Base-by-base conservation (phyloP, 192 early-diverging fungal species). In the Coemansia sp. region DNA sequence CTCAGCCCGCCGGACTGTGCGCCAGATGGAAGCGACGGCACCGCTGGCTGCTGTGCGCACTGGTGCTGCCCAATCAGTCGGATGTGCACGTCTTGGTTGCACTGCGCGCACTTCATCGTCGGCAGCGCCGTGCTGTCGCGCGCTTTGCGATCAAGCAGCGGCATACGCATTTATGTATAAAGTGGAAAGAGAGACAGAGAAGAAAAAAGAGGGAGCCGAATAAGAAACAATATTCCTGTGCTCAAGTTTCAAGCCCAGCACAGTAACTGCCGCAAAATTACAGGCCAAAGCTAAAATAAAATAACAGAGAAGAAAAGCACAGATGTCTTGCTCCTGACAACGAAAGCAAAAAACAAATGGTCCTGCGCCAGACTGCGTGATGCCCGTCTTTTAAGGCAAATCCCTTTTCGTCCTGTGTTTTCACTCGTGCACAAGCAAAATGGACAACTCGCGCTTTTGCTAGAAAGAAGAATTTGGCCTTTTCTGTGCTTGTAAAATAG, bases 91-190 rank as follows among this genome's bases (percentile, higher is more conserved):
- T 81, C 78, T 50, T 75, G 62, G 63, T 71, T 72, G 69, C 78
- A 81, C 63, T 74, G 72, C 22, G 78, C 65, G 54, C 78, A 81
- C 59, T 68, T 75, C 72, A 81, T 81, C 13, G 78, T 81, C 20
- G 78, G 78, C 24, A 81, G 58, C 43, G 67, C 73, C 22, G 73
- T 69, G 69, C 78, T 81, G 48, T 81, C 78, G 14, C 78, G 78
- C 69, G 60, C 32, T 14, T 38, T 56, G 45, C 78, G 76, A 27
- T 74, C 71, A 16, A 72, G 43, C 62, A 73, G 50, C 43, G 69
- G 59, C 60, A 66, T 62, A 29, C 65, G 27, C 54, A 56, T 56
- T 37, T 32, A 37, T 18, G 29, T 24, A 9, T 32, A 63, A 37
- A 54, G 37, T 8, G 54, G n/a, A 29, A 29, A 22, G 0, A 49